A percentile compares a stretch with the other conserved stretches of the same genome.
Evolutionary conservation across 78 protist species (phyloP).

Genomic region (Salpingoeca rosetta): DNA sequence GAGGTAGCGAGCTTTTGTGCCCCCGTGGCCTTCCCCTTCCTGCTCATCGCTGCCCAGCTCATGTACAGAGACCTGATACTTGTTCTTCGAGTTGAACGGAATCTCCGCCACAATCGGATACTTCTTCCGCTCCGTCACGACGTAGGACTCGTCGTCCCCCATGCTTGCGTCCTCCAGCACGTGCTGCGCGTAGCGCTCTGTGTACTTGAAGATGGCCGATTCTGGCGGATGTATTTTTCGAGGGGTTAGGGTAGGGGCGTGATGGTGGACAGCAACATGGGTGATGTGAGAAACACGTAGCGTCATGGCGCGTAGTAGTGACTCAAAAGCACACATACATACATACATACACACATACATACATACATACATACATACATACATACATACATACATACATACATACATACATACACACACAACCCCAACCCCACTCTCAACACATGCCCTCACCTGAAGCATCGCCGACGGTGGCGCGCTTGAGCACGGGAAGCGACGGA

Average conservation of each 20-base stretch:
- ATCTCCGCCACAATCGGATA: slow-evolving; percentile 46
- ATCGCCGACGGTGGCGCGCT: neutral
- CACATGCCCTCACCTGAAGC: neutral
- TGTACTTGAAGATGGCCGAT: too few species aligned
- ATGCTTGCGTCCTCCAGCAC: too few species aligned
- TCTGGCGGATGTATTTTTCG: too few species aligned
- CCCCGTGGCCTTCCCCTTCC: too few species aligned
- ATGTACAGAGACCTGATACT: slow-evolving; percentile 69
- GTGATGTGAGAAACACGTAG: too few species aligned
- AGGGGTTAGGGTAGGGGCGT: too few species aligned
- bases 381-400: neutral
- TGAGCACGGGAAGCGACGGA: neutral
- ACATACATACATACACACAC: neutral
- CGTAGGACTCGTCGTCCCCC: too few species aligned
- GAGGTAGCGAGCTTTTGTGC: too few species aligned
- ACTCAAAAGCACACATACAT: neutral
- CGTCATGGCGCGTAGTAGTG: too few species aligned
- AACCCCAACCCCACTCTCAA: neutral
- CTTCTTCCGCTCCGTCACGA: neutral
- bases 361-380: neutral
- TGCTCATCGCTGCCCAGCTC: too few species aligned
- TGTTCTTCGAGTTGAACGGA: slow-evolving; percentile 93
- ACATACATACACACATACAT: neutral
- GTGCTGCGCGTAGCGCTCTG: too few species aligned
- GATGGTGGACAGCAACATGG: too few species aligned